Base-by-base conservation (phyloP, 352 stramenopile species). In the Phytophthora litchii region DNA sequence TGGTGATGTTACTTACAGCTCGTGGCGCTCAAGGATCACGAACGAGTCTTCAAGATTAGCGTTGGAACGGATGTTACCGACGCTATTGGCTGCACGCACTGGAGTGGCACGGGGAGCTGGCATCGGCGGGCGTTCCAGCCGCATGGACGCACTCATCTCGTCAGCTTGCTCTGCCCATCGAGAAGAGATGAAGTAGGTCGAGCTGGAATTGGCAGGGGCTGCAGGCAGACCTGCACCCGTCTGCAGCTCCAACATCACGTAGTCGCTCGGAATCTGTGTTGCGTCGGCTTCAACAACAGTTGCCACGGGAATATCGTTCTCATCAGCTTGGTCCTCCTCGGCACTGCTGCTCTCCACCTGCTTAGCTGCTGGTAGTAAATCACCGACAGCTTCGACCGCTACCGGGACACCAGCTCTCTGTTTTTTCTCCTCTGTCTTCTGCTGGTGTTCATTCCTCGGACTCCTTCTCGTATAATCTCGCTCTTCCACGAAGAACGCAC, bases 121-220 rank as follows among this genome's bases (percentile, higher is more conserved):
- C 36, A 65, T 35, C 37, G 64, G 38, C 31, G 57, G 44, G 10
- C 44, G 60, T 36, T 72, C 56, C 8, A 88, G 52, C 4, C 76
- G 68, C 61, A 88, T 83, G 2, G 84, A 91, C 13, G 78, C 78
- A 51, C 78, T 85, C 74, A 94, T 82, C 46, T 91, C 85, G 9
- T 92, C 85, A 0, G 85, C 80, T 46, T 94, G 79, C 25, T 89
- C 67, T 34, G 88, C 78, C 85, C 85, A 94, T 25, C 70, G 82
- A 25, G 85, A 88, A 5, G 85, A 92, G 47, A 94, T 87, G 57
- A 94, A 94, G 56, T 87, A 94, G 21, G 79, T 90, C 23, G 84
- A 91, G 40, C 69, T 77, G 3, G 60, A 21, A 29, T 41, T 68
- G 3, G 67, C 62, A 8, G 60, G 50, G 3, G 59, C 51, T 45